Evolutionary conservation across 345 rosid species (phyloP), one percentile per base, ranked within the genome.

Genomic region (Eucalyptus decipiens): DNA sequence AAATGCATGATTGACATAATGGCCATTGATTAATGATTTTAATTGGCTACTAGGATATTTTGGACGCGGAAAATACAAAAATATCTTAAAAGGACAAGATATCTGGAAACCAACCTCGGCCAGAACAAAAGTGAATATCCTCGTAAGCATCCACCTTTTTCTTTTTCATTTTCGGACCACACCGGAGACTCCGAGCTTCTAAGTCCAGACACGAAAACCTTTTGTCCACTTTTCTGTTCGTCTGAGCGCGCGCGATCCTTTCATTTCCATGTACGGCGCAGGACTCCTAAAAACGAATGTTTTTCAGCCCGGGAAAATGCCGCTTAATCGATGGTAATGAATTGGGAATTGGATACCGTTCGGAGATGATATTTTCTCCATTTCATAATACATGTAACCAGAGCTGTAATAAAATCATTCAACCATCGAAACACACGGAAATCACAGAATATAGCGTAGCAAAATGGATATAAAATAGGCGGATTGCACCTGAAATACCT

Each of bases 191-290:
- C 80, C 80, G 80, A 69, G 13, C 80, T 18, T 32, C 23, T n/a
- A 21, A 32, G 2, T 69, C 0, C 1, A 0, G 42, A 69, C 40
- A 16, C 19, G 23, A 67, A n/a, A 69, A 69, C 80, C 4, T 9
- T 5, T 32, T 69, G 11, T 4, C 42, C 80, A 34, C 24, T 69
- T 69, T 18, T 16, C 40, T 8, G 24, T 5, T 69, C 24, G 6
- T 21, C 47, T 2, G 28, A 42, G 15, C 12, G 28, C 83, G 21
- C 45, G 7, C 13, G 47, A 37, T 37, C 23, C 37, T 37, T 76
- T 4, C 83, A 76, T 37, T 21, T 76, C 47, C 47, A 76, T 37
- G 47, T 28, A 76, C 24, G 80, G 80, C 13, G 7, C 12, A 6
- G 6, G 14, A 6, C 81, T 72, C 45, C 45, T 2, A 37, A 69